These are phyloP conservation scores for Protea cynaroides DNA, from an alignment of 164 flowering plant genomes.

Conservation along the genomic window DNA sequence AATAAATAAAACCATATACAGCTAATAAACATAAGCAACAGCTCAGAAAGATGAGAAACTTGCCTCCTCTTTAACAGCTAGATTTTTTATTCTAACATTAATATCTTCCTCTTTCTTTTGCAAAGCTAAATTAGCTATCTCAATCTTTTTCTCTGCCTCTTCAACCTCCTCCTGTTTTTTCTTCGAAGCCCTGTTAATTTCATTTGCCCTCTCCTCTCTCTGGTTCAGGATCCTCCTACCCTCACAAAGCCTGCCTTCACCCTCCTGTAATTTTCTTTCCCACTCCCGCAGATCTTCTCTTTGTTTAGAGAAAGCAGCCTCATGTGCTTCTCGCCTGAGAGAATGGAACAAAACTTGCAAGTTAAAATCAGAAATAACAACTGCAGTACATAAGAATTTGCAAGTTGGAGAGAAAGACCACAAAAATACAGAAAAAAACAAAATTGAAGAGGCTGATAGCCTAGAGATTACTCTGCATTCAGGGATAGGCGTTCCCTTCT, in stretches of 20 bases:
- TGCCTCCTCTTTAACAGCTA: slow-evolving; percentile 59
- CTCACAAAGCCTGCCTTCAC: slow-evolving; percentile 59
- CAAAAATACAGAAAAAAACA: background rate
- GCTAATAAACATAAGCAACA: background rate
- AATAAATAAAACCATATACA: background rate
- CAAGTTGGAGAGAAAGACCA: background rate
- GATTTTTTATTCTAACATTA: slow-evolving; percentile 33
- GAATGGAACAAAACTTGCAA: background rate
- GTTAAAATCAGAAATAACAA: background rate
- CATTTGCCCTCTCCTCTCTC: slow-evolving; percentile 67
- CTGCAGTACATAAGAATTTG: background rate
- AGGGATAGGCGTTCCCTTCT: slow-evolving; percentile 57
- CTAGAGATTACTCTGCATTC: slow-evolving; percentile 56
- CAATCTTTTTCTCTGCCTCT: slow-evolving; percentile 44
- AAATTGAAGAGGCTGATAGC: background rate
- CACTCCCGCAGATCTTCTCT: slow-evolving; percentile 70
- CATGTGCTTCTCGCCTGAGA: slow-evolving; percentile 69
- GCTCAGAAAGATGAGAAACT: slow-evolving; percentile 12
- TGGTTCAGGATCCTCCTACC: slow-evolving; percentile 44
- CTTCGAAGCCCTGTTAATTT: slow-evolving; percentile 39
- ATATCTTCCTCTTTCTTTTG: slow-evolving; percentile 55
- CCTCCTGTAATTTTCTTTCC: slow-evolving; percentile 73
- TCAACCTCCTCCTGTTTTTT: slow-evolving; percentile 57
- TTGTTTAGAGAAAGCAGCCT: slow-evolving; percentile 41
- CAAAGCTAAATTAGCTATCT: slow-evolving; percentile 23